Evolutionary conservation across 2,329 filamentous ascomycete genomes (phyloP).

Genomic region (Septoria petroselini): DNA sequence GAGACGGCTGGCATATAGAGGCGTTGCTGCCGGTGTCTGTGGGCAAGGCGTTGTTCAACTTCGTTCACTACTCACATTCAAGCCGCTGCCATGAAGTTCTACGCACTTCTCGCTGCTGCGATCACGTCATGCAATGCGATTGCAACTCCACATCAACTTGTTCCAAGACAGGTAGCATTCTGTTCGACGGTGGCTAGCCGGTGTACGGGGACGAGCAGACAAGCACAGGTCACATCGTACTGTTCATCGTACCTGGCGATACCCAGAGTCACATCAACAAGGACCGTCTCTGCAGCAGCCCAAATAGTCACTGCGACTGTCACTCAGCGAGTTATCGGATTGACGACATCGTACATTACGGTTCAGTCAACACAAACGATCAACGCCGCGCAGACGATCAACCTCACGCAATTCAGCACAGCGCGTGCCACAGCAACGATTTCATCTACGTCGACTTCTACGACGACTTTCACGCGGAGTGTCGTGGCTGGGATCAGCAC

Average conservation of each 20-base stretch:
- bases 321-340: background rate
- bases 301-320: background rate
- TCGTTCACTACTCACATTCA: background rate
- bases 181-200: slow-evolving; percentile 1
- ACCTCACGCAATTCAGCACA: background rate
- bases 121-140: background rate
- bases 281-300: background rate
- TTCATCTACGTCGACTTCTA: background rate
- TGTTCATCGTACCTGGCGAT: slow-evolving; percentile 9
- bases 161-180: slow-evolving; percentile 3
- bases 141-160: background rate
- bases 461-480: background rate
- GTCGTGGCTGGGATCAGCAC: background rate
- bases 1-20: background rate
- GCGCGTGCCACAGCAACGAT: background rate
- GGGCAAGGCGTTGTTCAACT: background rate
- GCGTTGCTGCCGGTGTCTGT: background rate
- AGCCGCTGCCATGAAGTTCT: slow-evolving; percentile 4
- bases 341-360: background rate
- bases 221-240: slow-evolving; percentile 4
- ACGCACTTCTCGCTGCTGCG: slow-evolving; percentile 7
- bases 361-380: slow-evolving; percentile 1
- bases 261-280: slow-evolving; percentile 5
- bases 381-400: background rate
- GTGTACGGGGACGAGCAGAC: slow-evolving; percentile 1